Base-by-base conservation (phyloP, 2,329 filamentous ascomycete genomes). In the Penicillium sp. region DNA sequence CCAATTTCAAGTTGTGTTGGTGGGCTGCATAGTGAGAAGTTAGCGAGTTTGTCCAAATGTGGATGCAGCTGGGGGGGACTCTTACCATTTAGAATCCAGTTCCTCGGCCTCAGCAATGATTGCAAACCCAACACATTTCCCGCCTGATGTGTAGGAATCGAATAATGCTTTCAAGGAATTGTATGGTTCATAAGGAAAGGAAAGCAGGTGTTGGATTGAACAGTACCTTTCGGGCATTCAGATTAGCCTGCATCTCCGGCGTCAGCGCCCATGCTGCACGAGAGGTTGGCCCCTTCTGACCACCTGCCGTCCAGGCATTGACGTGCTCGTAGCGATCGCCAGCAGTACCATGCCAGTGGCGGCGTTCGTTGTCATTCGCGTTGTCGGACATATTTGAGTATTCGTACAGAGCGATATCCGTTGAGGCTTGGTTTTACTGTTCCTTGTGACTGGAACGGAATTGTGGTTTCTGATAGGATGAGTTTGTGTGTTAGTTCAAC, bases 261-360 rank as follows among this genome's bases (percentile, higher is more conserved):
- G 57, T 61, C 23, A 62, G 56, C 7, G 63, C 65, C 60, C 61
- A 66, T 20, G 64, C 57, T 27, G 67, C 62, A 1, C 63, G 58
- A 22, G 54, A 25, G 2, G 55, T 52, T 12, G 69, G 65, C 6
- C 60, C 62, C 45, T 64, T 67, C 15, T 60, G 57, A 18, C 72
- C 72, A 26, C 72, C 72, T 27, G 51, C 58, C 53, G 70, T 66
- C 72, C 71, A 74, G 55, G 70, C 69, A 48, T 72, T 74, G 37
- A 58, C 64, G 47, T 73, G 72, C 44, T 74, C 68, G 55, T 74
- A 55, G 50, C 72, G 69, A 45, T 72, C 57, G 29, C 72, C 72
- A 29, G 65, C 14, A 14, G 4, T 54, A 46, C 72, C 72, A 56
- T 73, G 69, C 72, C 72, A 74, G 60, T 74, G 65, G 43, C 70